phyloP scores from a whole-genome alignment of 2,329 filamentous ascomycete species.

The Stachybotrys elegans region DNA sequence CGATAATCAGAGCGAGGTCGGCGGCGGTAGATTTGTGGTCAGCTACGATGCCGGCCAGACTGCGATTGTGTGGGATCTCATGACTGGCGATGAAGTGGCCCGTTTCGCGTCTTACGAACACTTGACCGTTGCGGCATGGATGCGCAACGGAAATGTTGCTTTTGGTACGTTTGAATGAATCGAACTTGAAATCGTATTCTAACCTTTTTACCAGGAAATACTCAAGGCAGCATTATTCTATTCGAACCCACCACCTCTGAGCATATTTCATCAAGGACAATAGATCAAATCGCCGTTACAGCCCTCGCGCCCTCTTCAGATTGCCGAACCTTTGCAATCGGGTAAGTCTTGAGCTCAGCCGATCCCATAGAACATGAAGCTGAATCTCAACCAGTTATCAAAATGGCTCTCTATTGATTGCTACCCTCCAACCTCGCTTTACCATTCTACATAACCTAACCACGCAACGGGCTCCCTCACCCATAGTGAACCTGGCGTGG shows the following conservation, averaged over 20 bases:
- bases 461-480: conserved; percentile 77
- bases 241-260: conserved; percentile 93
- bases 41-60: conserved; percentile 91
- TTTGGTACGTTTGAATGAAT: conserved; percentile 63
- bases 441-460: conserved; percentile 91
- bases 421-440: conserved; percentile 83
- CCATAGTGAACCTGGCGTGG: conserved; percentile 84
- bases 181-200: conserved; percentile 12
- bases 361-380: too few relatives aligned
- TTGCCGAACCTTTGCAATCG: conserved; percentile 92
- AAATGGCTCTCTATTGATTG: conserved; percentile 90
- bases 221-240: conserved; percentile 86
- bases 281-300: conserved; percentile 90
- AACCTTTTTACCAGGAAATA: conserved; percentile 66
- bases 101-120: conserved; percentile 91
- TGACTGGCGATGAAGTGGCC: conserved; percentile 84
- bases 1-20: conserved; percentile 85
- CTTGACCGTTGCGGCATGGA: conserved; percentile 83
- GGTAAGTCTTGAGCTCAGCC: too few relatives aligned
- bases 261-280: conserved; percentile 83
- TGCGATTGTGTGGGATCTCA: conserved; percentile 93
- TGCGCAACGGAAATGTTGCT: conserved; percentile 93
- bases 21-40: conserved; percentile 78
- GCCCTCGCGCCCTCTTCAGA: conserved; percentile 84
- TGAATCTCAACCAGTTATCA: conserved; percentile 86